A percentile compares a stretch with the other conserved stretches of the same genome.
Evolutionary conservation across 768 basidiomycete genomes (phyloP).

Genomic region (Mycena vitilis): DNA sequence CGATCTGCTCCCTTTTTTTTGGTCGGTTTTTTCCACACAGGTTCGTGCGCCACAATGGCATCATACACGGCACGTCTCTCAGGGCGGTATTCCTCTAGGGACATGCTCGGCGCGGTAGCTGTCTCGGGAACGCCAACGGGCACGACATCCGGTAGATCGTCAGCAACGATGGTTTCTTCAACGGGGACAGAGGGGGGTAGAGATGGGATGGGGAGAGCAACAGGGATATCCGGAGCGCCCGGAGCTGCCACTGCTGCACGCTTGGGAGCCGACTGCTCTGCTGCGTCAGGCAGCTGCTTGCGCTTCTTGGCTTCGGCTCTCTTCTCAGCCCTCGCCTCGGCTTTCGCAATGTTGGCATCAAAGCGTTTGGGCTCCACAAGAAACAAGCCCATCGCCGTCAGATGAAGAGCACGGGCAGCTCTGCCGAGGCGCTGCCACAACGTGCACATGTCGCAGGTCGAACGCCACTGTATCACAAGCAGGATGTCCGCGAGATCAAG

Average conservation of each 20-base stretch:
- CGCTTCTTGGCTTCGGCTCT: not conserved
- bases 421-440: slow-evolving; percentile 46
- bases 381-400: slow-evolving; percentile 31
- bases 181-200: not conserved
- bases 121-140: too few species aligned
- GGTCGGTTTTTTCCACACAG: too few species aligned
- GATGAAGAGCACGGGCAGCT: slow-evolving; percentile 29
- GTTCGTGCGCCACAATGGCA: too few species aligned
- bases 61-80: too few species aligned
- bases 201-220: not conserved
- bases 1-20: too few species aligned
- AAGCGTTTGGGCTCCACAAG: slow-evolving; percentile 39
- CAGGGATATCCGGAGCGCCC: not conserved
- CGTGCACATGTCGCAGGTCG: slow-evolving; percentile 34
- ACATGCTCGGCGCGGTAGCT: too few species aligned
- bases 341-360: slow-evolving; percentile 37
- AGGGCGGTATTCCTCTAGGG: too few species aligned
- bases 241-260: not conserved
- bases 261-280: not conserved
- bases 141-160: too few species aligned
- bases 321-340: not conserved
- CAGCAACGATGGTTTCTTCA: too few species aligned
- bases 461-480: slow-evolving; percentile 45
- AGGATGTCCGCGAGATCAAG: slow-evolving; percentile 44
- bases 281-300: too few species aligned